Evolutionary conservation across 805 yeast genomes (phyloP).

Genomic region (Lipomyces chichibuensis): DNA sequence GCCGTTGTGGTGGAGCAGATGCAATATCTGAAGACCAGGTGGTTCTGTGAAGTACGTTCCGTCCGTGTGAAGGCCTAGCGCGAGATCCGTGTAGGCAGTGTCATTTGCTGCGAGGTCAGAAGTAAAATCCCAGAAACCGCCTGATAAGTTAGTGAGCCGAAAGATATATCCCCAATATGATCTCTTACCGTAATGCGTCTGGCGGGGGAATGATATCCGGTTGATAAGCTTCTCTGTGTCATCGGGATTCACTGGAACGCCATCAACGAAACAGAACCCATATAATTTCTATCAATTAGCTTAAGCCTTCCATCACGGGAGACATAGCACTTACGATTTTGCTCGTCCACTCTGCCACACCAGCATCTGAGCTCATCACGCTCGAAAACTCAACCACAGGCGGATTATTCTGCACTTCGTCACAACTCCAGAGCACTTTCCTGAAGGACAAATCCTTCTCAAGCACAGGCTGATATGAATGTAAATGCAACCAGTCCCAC

Average conservation of each 20-base stretch:
- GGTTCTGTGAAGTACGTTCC: conserved; percentile 77
- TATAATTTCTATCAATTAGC: conserved; percentile 44
- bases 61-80: conserved; percentile 67
- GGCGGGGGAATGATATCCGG: conserved; percentile 60
- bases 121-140: conserved; percentile 82
- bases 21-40: conserved; percentile 72
- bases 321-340: conserved; percentile 45
- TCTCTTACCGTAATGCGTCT: conserved; percentile 62
- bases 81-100: conserved; percentile 71
- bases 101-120: conserved; percentile 68
- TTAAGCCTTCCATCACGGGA: background rate
- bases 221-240: conserved; percentile 62
- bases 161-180: background rate
- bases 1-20: conserved; percentile 61
- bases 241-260: conserved; percentile 62
- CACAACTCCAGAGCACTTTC: conserved; percentile 40
- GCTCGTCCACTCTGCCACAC: conserved; percentile 58
- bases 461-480: conserved; percentile 57
- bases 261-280: conserved; percentile 65
- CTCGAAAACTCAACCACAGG: conserved; percentile 56
- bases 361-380: conserved; percentile 52
- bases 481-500: conserved; percentile 52
- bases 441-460: conserved; percentile 42
- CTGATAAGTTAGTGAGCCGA: background rate
- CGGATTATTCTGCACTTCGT: conserved; percentile 46